Conservation (phyloP, 345 rosid species). For the Rubroshorea leprosula region DNA sequence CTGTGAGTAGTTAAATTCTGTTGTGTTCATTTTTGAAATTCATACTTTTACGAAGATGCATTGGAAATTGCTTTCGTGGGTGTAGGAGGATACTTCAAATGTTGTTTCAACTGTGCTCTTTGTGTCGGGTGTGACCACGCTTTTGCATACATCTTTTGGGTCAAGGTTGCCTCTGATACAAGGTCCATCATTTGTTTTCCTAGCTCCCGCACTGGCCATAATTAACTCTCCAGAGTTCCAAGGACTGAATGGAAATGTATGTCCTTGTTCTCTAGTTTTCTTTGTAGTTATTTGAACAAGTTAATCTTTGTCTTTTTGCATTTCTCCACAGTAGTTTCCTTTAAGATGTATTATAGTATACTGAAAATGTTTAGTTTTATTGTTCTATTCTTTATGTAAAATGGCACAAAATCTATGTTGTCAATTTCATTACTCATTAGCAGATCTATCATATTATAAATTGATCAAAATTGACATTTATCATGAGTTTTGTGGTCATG, state of each 20-base stretch:
- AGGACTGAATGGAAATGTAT: conserved; percentile 84
- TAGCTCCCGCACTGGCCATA: conserved; percentile 82
- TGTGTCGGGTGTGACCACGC: conserved; percentile 81
- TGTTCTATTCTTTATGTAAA: not conserved
- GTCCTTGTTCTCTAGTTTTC: conserved; percentile 18
- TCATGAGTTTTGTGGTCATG: not conserved
- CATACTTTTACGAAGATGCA: not conserved
- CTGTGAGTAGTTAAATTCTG: conserved; percentile 47
- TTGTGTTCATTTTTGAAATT: not conserved
- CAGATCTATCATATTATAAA: not conserved
- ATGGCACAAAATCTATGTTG: not conserved
- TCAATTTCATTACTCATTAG: too few relatives aligned
- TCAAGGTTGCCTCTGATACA: conserved; percentile 94
- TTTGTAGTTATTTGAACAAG: not conserved
- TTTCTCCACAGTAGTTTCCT: conserved; percentile 2
- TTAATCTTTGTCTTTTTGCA: not conserved
- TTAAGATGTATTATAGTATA: too few relatives aligned
- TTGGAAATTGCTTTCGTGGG: conserved; percentile 26
- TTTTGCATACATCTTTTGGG: conserved; percentile 81
- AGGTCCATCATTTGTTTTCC: conserved; percentile 88
- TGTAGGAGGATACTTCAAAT: conserved; percentile 81
- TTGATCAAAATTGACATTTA: not conserved
- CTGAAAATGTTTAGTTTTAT: too few relatives aligned
- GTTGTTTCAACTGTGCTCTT: conserved; percentile 89
- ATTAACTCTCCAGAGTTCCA: conserved; percentile 88